These are phyloP conservation scores for Xerocomellus dryophilus DNA, from an alignment of 768 basidiomycete species.

Conservation along the genomic window DNA sequence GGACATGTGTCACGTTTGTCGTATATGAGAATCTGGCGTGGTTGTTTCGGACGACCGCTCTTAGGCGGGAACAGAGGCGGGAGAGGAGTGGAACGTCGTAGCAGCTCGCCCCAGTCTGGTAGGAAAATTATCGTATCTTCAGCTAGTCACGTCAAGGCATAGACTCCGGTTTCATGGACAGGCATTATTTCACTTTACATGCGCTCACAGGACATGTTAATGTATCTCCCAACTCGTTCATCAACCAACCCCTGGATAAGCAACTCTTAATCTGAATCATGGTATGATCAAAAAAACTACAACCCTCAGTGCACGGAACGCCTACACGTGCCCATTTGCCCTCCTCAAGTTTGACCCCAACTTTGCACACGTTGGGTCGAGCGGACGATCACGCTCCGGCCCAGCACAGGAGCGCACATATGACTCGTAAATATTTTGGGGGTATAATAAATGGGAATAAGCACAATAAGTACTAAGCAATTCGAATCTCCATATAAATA, in stretches of 20 bases:
- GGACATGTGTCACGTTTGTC: conserved; percentile 97
- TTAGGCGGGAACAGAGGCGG: conserved; percentile 40
- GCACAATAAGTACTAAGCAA: too few relatives aligned
- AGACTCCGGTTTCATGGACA: conserved; percentile 1
- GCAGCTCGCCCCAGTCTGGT: neutral
- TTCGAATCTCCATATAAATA: neutral
- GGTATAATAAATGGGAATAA: neutral
- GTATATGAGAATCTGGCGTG: conserved; percentile 94
- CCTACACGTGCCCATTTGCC: too few relatives aligned
- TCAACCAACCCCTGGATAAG: too few relatives aligned
- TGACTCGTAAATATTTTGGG: too few relatives aligned
- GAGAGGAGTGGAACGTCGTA: conserved; percentile 3
- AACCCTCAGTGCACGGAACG: too few relatives aligned
- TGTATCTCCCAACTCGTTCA: neutral
- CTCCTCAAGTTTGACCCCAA: too few relatives aligned
- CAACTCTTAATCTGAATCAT: too few relatives aligned
- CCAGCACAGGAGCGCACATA: too few relatives aligned
- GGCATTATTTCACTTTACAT: conserved; percentile 10
- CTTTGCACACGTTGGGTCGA: too few relatives aligned
- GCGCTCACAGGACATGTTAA: neutral
- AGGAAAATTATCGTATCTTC: conserved; percentile 8
- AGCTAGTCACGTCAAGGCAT: neutral
- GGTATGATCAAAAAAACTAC: too few relatives aligned
- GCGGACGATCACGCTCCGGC: too few relatives aligned
- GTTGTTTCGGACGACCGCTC: conserved; percentile 66